Evolutionary conservation across 805 yeast species (phyloP).

Genomic region (Candida orba): DNA sequence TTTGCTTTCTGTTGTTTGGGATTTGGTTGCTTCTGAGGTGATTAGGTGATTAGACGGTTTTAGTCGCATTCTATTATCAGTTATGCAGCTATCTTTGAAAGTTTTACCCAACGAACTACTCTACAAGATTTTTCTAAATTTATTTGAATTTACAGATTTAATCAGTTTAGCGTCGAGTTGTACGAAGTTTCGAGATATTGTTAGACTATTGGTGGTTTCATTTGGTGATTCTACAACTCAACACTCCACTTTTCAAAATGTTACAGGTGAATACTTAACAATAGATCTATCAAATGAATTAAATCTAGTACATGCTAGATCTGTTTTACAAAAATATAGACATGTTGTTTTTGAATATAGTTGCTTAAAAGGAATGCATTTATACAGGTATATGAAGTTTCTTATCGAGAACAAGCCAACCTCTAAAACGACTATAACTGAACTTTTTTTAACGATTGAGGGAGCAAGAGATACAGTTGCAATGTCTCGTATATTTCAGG

Average conservation of each 20-base stretch:
- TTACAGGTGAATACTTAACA: conserved; percentile 1
- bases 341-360: conserved; percentile 7
- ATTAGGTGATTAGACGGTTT: too few relatives aligned
- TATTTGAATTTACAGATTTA: conserved; percentile 3
- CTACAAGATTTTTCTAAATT: neutral
- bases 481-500: neutral
- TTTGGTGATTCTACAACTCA: conserved; percentile 5
- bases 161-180: neutral
- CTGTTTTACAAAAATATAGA: neutral
- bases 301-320: neutral
- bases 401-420: neutral
- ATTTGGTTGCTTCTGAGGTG: neutral
- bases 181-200: conserved; percentile 1
- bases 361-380: neutral
- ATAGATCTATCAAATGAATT: neutral
- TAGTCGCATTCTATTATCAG: neutral
- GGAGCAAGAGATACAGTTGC: conserved; percentile 4
- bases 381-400: neutral
- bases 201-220: conserved; percentile 1
- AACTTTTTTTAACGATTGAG: neutral
- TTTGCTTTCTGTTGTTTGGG: neutral
- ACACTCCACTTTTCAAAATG: neutral
- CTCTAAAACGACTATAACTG: neutral
- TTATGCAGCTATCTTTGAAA: neutral
- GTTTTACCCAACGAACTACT: conserved; percentile 6